phyloP scores from a whole-genome alignment of 176 grass and related monocot genomes.

The Carex scoparia region DNA sequence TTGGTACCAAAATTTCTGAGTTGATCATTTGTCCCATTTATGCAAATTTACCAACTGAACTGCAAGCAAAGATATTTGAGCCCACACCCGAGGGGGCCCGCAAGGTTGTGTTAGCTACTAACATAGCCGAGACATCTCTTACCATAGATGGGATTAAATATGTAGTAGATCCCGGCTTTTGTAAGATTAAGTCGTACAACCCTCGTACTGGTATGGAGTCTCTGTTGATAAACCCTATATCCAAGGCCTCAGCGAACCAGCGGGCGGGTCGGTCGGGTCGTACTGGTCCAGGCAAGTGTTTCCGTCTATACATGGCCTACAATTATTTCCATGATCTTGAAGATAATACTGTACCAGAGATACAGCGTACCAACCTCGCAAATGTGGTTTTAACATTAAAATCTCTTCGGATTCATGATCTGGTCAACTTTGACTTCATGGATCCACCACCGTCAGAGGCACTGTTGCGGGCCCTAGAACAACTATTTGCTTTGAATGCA shows the following conservation, averaged over 20 bases:
- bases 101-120: constrained; percentile 89
- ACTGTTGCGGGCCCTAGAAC: constrained; percentile 77
- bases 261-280: constrained; percentile 87
- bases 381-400: constrained; percentile 93
- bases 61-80: constrained; percentile 96
- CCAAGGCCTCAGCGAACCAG: constrained; percentile 89
- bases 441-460: constrained; percentile 88
- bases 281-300: constrained; percentile 92
- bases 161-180: constrained; percentile 93
- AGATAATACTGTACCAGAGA: constrained; percentile 83
- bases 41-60: constrained; percentile 86
- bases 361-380: constrained; percentile 86
- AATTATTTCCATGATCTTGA: constrained; percentile 93
- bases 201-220: constrained; percentile 92
- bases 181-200: constrained; percentile 90
- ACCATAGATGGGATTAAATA: constrained; percentile 98
- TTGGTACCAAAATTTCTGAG: constrained; percentile 91
- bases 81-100: constrained; percentile 80
- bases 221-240: constrained; percentile 80
- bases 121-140: constrained; percentile 91
- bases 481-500: constrained; percentile 93
- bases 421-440: constrained; percentile 99
- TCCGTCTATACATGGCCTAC: constrained; percentile 76
- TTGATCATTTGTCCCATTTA: constrained; percentile 91
- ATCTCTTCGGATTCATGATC: constrained; percentile 86